These are phyloP conservation scores for Trypanosoma rangeli DNA, from an alignment of 208 protist species.

Conservation along the genomic window DNA sequence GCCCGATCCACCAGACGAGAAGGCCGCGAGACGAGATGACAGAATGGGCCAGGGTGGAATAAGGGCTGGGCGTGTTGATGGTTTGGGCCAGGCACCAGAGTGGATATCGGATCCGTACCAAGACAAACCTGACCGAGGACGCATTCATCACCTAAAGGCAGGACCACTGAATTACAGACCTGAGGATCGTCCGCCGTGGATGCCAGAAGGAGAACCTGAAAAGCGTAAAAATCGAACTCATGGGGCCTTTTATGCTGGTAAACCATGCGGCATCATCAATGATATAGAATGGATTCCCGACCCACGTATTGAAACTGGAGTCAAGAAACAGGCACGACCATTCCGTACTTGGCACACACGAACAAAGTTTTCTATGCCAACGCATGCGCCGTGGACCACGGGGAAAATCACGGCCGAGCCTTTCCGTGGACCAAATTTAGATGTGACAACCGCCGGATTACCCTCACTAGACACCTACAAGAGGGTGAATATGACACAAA, in stretches of 20 bases:
- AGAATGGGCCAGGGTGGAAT: conserved; percentile 45
- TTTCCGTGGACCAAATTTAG: conserved; percentile 51
- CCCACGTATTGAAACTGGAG: conserved; percentile 61
- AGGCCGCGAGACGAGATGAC: conserved; percentile 10
- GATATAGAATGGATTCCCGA: conserved; percentile 86
- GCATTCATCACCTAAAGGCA: conserved; percentile 73
- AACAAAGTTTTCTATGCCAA: conserved; percentile 90
- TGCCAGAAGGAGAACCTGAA: conserved; percentile 77
- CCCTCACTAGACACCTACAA: conserved; percentile 60
- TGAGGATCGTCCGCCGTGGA: conserved; percentile 69
- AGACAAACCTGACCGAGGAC: conserved; percentile 69
- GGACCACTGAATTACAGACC: conserved; percentile 52
- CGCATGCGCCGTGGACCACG: conserved; percentile 77
- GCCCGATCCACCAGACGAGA: conserved; percentile 44
- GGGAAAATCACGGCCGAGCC: conserved; percentile 81
- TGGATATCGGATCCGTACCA: conserved; percentile 82
- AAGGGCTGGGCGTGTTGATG: conserved; percentile 64
- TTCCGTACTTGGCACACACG: conserved; percentile 90
- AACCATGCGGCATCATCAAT: conserved; percentile 61
- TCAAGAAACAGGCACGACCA: conserved; percentile 58
- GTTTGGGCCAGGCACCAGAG: conserved; percentile 70
- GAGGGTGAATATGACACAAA: conserved; percentile 65
- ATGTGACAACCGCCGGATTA: conserved; percentile 59
- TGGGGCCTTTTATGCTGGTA: conserved; percentile 78
- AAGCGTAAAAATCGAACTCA: conserved; percentile 44